Evolutionary conservation across 192 early-diverging fungal genomes (phyloP).

Genomic region (Rhizophagus sp.): DNA sequence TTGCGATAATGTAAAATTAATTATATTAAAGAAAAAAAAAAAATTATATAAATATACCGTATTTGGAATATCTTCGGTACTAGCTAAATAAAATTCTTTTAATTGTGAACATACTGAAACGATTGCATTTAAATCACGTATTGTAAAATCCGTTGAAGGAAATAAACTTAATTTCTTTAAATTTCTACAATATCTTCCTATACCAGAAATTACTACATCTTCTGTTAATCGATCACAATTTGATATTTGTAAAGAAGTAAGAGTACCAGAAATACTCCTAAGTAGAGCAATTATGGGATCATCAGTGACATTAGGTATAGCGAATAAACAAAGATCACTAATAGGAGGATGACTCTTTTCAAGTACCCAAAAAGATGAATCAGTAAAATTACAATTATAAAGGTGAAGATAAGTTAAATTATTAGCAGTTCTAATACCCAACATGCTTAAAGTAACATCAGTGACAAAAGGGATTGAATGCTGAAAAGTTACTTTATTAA

Average conservation of each 20-base stretch:
- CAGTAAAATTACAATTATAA: constrained; percentile 28
- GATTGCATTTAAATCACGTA: constrained; percentile 9
- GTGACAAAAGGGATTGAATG: constrained; percentile 5
- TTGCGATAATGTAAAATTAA: too few relatives aligned
- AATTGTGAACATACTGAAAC: neutral
- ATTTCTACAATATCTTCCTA: neutral
- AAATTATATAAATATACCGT: neutral
- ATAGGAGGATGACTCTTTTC: constrained; percentile 16
- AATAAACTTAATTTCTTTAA: constrained; percentile 27
- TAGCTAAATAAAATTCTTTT: constrained; percentile 28
- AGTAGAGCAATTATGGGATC: constrained; percentile 5
- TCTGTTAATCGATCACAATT: constrained; percentile 27
- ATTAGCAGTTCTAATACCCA: neutral
- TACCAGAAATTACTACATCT: neutral
- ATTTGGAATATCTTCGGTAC: constrained; percentile 27
- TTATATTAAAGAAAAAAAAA: too few relatives aligned
- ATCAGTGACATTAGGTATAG: constrained; percentile 11
- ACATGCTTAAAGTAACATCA: constrained; percentile 17
- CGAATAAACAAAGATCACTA: constrained; percentile 27
- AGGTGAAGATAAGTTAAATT: constrained; percentile 22
- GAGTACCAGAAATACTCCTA: neutral
- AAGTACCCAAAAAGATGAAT: neutral
- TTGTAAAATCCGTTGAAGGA: constrained; percentile 18
- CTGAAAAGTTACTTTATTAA: constrained; percentile 21
- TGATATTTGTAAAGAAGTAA: constrained; percentile 25